Conservation (phyloP, 176 grass and related monocot species). For the Cenchrus purpureus region DNA sequence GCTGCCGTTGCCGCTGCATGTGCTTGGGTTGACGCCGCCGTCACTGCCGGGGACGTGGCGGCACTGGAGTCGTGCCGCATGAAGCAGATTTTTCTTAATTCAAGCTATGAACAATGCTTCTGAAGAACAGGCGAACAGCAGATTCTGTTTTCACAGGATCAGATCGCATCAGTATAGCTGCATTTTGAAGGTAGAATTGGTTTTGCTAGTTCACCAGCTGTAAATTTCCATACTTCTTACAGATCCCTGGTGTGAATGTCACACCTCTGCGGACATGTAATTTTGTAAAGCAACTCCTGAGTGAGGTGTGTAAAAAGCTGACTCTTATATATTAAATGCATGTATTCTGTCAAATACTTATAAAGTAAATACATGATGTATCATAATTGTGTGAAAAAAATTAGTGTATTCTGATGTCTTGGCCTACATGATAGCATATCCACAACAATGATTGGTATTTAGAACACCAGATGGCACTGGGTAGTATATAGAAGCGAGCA, state of each 20-base stretch:
- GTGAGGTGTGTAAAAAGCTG: not conserved
- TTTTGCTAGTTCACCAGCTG: not conserved
- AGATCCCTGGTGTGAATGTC: not conserved
- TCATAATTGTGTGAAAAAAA: not conserved
- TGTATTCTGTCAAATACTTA: not conserved
- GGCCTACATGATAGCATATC: not conserved
- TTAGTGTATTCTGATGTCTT: not conserved
- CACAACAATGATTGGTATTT: not conserved
- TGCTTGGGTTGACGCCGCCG: too few relatives aligned
- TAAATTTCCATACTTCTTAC: not conserved
- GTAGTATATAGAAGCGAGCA: not conserved
- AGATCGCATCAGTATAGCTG: not conserved
- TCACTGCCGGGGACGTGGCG: too few relatives aligned
- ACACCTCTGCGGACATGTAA: not conserved
- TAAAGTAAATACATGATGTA: not conserved
- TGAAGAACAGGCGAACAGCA: not conserved
- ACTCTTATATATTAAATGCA: not conserved
- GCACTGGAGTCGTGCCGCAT: not conserved
- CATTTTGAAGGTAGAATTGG: not conserved
- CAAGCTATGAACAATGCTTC: not conserved
- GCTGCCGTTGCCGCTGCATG: too few relatives aligned
- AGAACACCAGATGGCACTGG: not conserved
- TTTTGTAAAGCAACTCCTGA: not conserved
- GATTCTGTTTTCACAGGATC: not conserved
- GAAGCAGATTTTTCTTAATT: constrained; percentile 38